phyloP scores from a whole-genome alignment of 306 rosid genomes.

The Boehmeria nivea region DNA sequence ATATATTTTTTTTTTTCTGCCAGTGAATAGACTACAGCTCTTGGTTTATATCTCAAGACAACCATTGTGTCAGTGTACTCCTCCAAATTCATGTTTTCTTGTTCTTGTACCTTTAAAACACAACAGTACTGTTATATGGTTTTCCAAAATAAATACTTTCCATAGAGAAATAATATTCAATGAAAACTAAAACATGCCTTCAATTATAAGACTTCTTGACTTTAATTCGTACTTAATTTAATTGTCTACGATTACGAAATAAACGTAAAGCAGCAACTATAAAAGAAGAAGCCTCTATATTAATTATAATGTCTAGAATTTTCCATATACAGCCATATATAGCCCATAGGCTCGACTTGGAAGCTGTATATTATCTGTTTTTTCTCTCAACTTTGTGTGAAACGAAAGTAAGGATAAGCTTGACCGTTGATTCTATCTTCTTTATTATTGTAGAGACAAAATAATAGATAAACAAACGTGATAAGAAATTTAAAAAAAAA shows the following conservation, averaged over 20 bases:
- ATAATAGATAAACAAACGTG: not conserved
- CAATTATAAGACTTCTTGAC: too few species aligned
- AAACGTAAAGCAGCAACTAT: too few species aligned
- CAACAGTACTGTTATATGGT: not conserved
- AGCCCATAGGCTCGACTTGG: not conserved
- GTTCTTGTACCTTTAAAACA: not conserved
- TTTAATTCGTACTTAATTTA: too few species aligned
- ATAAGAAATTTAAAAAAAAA: not conserved
- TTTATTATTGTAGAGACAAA: too few species aligned
- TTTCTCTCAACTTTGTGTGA: constrained; percentile 15
- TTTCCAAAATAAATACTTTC: too few species aligned
- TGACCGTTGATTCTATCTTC: not conserved
- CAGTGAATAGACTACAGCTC: not conserved
- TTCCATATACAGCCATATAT: too few species aligned
- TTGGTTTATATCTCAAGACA: not conserved
- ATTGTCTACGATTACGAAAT: too few species aligned
- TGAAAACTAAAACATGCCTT: too few species aligned
- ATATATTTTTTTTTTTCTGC: not conserved
- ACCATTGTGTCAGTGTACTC: constrained; percentile 2
- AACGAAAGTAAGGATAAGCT: constrained; percentile 12
- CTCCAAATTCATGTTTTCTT: not conserved
- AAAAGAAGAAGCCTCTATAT: too few species aligned
- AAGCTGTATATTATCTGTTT: constrained; percentile 26
- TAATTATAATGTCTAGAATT: too few species aligned
- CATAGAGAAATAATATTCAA: too few species aligned